Base-by-base conservation (phyloP, 495 filamentous ascomycete species). In the Neurospora sp. region DNA sequence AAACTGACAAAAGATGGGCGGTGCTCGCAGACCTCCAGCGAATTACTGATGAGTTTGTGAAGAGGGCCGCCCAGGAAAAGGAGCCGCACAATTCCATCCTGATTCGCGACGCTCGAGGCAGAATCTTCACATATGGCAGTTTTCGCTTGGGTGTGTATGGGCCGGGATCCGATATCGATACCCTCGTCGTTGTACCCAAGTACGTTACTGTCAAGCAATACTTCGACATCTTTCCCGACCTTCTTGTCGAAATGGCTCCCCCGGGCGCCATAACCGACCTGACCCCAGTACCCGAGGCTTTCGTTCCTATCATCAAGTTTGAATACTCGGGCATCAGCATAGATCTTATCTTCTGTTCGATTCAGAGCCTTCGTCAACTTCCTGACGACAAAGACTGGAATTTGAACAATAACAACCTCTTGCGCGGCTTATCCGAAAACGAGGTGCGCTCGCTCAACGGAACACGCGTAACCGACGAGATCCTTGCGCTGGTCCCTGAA, bases 161-260 rank as follows among this genome's bases (percentile, higher is more conserved):
- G 3, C 96, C 96, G 70, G 93, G 93, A 65, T 97, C 96, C 41
- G 96, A 99, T 89, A 97, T 99, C 76, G 96, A 99, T 83, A 98
- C 96, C 18, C 89, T 99, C 20, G 88, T 98, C 45, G 91, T 97
- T 39, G 94, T 89, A 38, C 96, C 96, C 20, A 93, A 92, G 78
- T 93, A 97, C 75, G 91, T 98, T 48, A 84, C 87, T 14, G 89
- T 91, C 68, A 91, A 94, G 40, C 93, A 99, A 79, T 99, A 97
- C 82, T 99, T 99, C 83, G 82, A 91, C 38, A 86, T 92, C 76
- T 95, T 98, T 76, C 95, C 94, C 70, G 82, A 87, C 8, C 82
- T 94, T 48, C 88, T 99, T 8, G 79, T 89, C 72, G 85, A 90
- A 76, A 88, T 96, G 86, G 90, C 91, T 0, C 87, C 90, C 6